Conservation (phyloP, 2,329 filamentous ascomycete genomes). For the Alternaria solani region DNA sequence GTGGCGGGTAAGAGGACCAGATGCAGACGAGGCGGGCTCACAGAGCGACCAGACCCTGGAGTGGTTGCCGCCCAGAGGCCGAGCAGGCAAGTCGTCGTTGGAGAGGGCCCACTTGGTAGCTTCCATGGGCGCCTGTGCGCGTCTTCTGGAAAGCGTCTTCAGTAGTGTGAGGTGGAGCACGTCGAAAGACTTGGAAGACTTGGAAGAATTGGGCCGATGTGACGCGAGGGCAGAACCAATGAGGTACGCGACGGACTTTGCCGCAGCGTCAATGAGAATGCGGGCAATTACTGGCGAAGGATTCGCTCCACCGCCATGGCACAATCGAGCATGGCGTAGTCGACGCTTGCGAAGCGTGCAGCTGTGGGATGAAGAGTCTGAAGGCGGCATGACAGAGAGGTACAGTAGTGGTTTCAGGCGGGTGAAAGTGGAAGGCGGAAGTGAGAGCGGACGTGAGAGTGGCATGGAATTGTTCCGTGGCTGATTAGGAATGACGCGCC, state of each 20-base stretch:
- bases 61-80: slow-evolving; percentile 28
- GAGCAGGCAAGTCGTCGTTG: slow-evolving; percentile 13
- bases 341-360: slow-evolving; percentile 11
- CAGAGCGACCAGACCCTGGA: slow-evolving; percentile 30
- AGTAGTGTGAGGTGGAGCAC: slow-evolving; percentile 15
- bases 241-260: slow-evolving; percentile 15
- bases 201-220: slow-evolving; percentile 17
- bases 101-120: slow-evolving; percentile 19
- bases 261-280: slow-evolving; percentile 11
- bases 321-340: not conserved
- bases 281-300: slow-evolving; percentile 4
- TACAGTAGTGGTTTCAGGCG: not conserved
- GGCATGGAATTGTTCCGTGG: slow-evolving; percentile 9
- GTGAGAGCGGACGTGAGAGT: not conserved
- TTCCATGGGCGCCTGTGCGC: slow-evolving; percentile 26
- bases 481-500: slow-evolving; percentile 21
- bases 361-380: slow-evolving; percentile 21
- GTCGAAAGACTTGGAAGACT: not conserved
- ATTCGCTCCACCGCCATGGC: slow-evolving; percentile 15
- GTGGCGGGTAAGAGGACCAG: slow-evolving; percentile 8
- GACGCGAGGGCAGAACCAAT: slow-evolving; percentile 9
- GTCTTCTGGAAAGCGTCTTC: slow-evolving; percentile 31
- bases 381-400: slow-evolving; percentile 28
- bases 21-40: slow-evolving; percentile 7
- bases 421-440: not conserved